A percentile compares a stretch with the other conserved stretches of the same genome.
phyloP scores from a whole-genome alignment of 2,329 filamentous ascomycete genomes.

The Pseudopyricularia cyperi region DNA sequence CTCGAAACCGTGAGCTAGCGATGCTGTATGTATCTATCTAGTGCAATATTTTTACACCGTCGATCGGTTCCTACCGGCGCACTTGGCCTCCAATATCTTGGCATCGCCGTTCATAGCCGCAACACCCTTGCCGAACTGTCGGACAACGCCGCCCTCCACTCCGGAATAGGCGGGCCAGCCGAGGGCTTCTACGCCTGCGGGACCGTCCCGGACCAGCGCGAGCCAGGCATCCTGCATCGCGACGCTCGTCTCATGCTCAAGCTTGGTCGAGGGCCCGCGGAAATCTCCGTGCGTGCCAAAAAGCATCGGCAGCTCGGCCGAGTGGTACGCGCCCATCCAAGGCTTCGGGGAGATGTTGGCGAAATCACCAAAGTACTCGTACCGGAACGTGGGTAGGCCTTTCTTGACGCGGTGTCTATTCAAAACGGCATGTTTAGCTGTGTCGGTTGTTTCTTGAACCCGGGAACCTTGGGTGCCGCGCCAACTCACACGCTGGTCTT shows the following conservation, averaged over 20 bases:
- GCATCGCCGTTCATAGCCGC: not conserved
- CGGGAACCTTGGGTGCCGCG: too few species aligned
- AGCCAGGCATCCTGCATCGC: not conserved
- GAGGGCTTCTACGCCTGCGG: slow-evolving; percentile 5
- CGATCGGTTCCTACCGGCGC: too few species aligned
- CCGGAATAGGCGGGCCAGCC: not conserved
- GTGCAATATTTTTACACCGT: too few species aligned
- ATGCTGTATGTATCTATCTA: too few species aligned
- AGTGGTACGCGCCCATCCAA: slow-evolving; percentile 4
- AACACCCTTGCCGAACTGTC: not conserved
- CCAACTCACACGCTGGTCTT: not conserved
- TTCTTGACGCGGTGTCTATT: not conserved
- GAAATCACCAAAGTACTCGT: slow-evolving; percentile 1
- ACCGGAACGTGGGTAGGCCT: not conserved
- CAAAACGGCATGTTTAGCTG: not conserved
- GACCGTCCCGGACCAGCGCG: not conserved
- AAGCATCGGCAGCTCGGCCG: slow-evolving; percentile 3
- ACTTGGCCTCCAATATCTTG: not conserved
- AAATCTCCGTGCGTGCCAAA: slow-evolving; percentile 1
- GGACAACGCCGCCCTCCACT: not conserved
- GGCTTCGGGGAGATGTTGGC: slow-evolving; percentile 1
- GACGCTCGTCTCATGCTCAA: not conserved
- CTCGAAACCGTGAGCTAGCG: too few species aligned
- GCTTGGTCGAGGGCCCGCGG: not conserved
- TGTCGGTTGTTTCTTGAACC: not conserved